Conservation (phyloP, 2,329 filamentous ascomycete genomes). For the Clonostachys rosea region DNA sequence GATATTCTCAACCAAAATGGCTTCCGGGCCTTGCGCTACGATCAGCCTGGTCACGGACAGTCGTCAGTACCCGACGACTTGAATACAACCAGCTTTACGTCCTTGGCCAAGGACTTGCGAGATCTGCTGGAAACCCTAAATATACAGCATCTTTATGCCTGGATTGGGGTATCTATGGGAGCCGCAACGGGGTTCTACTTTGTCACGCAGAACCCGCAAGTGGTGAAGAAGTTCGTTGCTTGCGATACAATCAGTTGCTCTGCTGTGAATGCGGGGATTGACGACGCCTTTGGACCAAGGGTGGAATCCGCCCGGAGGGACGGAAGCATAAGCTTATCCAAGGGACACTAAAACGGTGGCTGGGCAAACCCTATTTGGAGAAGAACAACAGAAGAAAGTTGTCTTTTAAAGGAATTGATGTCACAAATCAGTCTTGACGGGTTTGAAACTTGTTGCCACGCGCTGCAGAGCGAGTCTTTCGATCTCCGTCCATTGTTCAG, state of each 20-base stretch:
- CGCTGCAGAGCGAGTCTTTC: constrained; percentile 27
- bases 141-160: constrained; percentile 25
- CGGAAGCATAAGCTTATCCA: constrained; percentile 22
- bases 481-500: constrained; percentile 27
- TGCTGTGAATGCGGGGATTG: constrained; percentile 23
- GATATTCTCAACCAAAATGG: constrained; percentile 21
- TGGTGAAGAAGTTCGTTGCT: constrained; percentile 28
- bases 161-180: constrained; percentile 41
- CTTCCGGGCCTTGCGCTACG: constrained; percentile 33
- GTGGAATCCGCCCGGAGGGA: constrained; percentile 23
- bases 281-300: constrained; percentile 27
- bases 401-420: constrained; percentile 27
- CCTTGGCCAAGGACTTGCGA: constrained; percentile 28
- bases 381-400: constrained; percentile 23
- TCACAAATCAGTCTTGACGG: constrained; percentile 27
- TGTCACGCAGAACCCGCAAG: constrained; percentile 25
- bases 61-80: constrained; percentile 25
- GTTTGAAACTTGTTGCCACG: constrained; percentile 32
- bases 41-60: constrained; percentile 34
- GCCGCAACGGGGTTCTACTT: constrained; percentile 33
- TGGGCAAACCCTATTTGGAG: constrained; percentile 27
- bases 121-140: constrained; percentile 22
- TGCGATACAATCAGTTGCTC: constrained; percentile 33
- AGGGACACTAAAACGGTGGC: constrained; percentile 32
- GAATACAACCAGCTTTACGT: constrained; percentile 27